A percentile compares a stretch with the other conserved stretches of the same genome.
Evolutionary conservation across 2,329 filamentous ascomycete genomes (phyloP).

Genomic region (Elsinoe arachidis): DNA sequence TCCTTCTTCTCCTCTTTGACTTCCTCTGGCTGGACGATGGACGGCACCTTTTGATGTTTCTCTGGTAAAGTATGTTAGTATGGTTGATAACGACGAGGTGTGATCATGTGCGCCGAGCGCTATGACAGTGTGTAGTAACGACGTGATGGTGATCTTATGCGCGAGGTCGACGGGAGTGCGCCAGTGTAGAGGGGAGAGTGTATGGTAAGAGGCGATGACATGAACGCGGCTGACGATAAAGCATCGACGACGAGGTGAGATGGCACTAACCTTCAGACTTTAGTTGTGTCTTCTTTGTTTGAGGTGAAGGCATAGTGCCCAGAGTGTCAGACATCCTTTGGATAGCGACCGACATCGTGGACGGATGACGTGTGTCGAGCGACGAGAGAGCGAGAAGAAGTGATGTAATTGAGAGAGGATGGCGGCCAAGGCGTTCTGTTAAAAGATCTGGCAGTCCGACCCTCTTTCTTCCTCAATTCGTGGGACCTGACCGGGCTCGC

Average conservation of each 20-base stretch:
- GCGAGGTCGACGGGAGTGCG: neutral
- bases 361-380: neutral
- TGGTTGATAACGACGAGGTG: too few species aligned
- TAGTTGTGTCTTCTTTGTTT: slow-evolving; percentile 9
- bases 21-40: slow-evolving; percentile 29
- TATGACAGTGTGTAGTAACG: too few species aligned
- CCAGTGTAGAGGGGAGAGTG: neutral
- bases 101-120: too few species aligned
- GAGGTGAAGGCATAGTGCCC: slow-evolving; percentile 11
- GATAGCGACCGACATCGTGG: neutral
- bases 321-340: slow-evolving; percentile 1
- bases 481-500: too few species aligned
- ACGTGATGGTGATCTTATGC: too few species aligned
- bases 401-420: too few species aligned
- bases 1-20: slow-evolving; percentile 21
- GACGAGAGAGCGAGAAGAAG: neutral
- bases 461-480: too few species aligned
- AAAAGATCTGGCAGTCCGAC: too few species aligned
- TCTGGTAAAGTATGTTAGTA: neutral
- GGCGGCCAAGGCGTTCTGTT: too few species aligned
- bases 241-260: neutral
- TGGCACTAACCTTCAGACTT: slow-evolving; percentile 11
- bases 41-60: slow-evolving; percentile 23
- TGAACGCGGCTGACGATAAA: neutral
- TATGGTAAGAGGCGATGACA: neutral